phyloP scores from a whole-genome alignment of 352 stramenopile species.

The Phytophthora multivora region DNA sequence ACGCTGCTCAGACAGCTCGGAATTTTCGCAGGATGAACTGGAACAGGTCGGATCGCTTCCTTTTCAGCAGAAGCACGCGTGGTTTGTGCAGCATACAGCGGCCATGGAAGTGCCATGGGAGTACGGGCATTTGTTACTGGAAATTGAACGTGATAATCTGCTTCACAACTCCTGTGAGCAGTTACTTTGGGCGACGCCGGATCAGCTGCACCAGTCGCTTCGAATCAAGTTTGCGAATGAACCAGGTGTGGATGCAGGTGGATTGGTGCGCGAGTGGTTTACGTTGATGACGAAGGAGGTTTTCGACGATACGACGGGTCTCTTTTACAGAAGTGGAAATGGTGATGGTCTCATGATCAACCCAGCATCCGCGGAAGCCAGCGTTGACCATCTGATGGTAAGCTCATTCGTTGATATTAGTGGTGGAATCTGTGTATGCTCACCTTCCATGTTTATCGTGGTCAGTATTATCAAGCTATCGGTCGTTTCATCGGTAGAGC shows the following conservation, averaged over 20 bases:
- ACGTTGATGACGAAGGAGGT: conserved; percentile 90
- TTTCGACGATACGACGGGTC: conserved; percentile 82
- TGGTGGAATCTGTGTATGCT: conserved; percentile 6
- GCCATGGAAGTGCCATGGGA: conserved; percentile 88
- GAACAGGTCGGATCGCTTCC: conserved; percentile 69
- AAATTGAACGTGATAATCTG: conserved; percentile 89
- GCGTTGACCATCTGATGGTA: conserved; percentile 87
- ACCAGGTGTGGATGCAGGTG: conserved; percentile 90
- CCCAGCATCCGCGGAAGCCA: conserved; percentile 78
- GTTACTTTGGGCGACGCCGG: conserved; percentile 78
- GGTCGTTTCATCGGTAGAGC: conserved; percentile 87
- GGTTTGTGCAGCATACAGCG: conserved; percentile 88
- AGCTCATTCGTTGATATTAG: not conserved
- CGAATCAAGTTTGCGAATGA: conserved; percentile 92
- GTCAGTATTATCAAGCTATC: conserved; percentile 88
- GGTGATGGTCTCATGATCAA: conserved; percentile 88
- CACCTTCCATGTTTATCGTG: conserved; percentile 4
- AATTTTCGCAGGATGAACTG: conserved; percentile 75
- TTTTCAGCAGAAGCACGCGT: conserved; percentile 90
- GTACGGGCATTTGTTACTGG: conserved; percentile 82
- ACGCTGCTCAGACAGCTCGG: conserved; percentile 59
- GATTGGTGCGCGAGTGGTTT: conserved; percentile 92
- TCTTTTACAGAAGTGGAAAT: conserved; percentile 82
- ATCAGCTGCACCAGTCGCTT: conserved; percentile 87
- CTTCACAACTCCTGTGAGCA: conserved; percentile 91